phyloP scores from a whole-genome alignment of 2,329 filamentous ascomycete species.

The Penicillium nordicum region DNA sequence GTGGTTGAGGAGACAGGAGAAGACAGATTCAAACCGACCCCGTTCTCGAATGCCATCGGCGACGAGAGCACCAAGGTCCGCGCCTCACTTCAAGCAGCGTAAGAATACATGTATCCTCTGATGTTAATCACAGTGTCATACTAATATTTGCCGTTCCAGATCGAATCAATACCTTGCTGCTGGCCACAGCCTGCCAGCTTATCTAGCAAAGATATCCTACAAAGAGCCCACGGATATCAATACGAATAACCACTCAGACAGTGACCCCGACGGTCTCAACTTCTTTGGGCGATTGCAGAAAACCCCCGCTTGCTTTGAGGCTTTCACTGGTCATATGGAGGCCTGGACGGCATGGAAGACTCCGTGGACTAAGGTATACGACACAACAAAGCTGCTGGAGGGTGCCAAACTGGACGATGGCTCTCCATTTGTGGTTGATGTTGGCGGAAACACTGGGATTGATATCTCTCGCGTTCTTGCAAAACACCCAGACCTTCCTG shows the following conservation, averaged over 20 bases:
- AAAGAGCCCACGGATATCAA: slow-evolving; percentile 30
- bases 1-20: slow-evolving; percentile 31
- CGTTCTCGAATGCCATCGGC: slow-evolving; percentile 32
- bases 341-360: slow-evolving; percentile 34
- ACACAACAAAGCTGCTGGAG: slow-evolving; percentile 22
- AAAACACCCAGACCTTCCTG: slow-evolving; percentile 32
- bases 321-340: slow-evolving; percentile 39
- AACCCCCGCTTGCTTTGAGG: slow-evolving; percentile 27
- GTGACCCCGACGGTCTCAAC: slow-evolving; percentile 22
- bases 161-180: slow-evolving; percentile 31
- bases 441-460: slow-evolving; percentile 41
- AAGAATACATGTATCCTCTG: background rate
- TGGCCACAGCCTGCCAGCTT: slow-evolving; percentile 33
- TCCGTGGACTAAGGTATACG: slow-evolving; percentile 36
- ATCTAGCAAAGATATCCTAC: slow-evolving; percentile 34
- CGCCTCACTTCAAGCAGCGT: slow-evolving; percentile 32
- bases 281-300: slow-evolving; percentile 35
- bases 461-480: slow-evolving; percentile 34
- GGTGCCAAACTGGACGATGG: slow-evolving; percentile 15
- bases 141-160: slow-evolving; percentile 8
- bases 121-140: background rate
- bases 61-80: slow-evolving; percentile 31
- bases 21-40: slow-evolving; percentile 32
- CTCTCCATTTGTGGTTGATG: slow-evolving; percentile 36
- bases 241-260: slow-evolving; percentile 23